Percentiles rank a stretch among this genome's conserved stretches.
These are phyloP conservation scores for Yarrowia porcina DNA, from an alignment of 805 yeast species.

Conservation along the genomic window DNA sequence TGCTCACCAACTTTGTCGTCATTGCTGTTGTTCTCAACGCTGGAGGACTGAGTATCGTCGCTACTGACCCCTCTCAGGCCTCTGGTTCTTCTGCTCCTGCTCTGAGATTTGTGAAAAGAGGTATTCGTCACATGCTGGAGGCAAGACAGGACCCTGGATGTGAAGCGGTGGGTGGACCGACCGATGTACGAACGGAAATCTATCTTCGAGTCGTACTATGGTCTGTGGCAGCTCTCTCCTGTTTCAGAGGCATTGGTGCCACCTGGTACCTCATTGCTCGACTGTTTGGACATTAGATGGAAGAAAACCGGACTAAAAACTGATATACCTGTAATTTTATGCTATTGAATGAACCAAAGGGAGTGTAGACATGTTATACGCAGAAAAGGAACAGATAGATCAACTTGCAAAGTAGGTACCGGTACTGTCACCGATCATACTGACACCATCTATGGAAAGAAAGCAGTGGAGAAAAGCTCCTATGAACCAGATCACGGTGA, in stretches of 20 bases:
- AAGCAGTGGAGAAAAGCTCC: too few species aligned
- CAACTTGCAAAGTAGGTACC: too few species aligned
- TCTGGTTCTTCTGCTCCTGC: constrained; percentile 29
- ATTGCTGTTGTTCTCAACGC: constrained; percentile 80
- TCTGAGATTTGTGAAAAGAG: constrained; percentile 14
- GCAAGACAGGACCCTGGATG: constrained; percentile 41
- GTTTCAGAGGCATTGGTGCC: constrained; percentile 77
- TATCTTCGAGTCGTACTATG: constrained; percentile 84
- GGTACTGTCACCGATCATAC: too few species aligned
- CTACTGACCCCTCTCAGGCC: constrained; percentile 38
- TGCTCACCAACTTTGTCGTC: constrained; percentile 76
- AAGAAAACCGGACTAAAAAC: background rate
- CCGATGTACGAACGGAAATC: constrained; percentile 37
- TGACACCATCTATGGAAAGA: too few species aligned
- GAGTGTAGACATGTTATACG: too few species aligned
- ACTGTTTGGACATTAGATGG: constrained; percentile 34
- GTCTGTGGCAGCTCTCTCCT: constrained; percentile 89
- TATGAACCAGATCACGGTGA: too few species aligned
- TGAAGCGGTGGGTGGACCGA: constrained; percentile 24
- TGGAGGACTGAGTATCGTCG: constrained; percentile 58
- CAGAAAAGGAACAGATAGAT: too few species aligned
- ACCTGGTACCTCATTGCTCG: constrained; percentile 50
- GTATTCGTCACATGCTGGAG: constrained; percentile 36
- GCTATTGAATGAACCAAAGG: background rate
- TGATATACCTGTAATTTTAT: background rate